phyloP scores from a whole-genome alignment of 495 filamentous ascomycete species.

The Penicillium ochrochloron region DNA sequence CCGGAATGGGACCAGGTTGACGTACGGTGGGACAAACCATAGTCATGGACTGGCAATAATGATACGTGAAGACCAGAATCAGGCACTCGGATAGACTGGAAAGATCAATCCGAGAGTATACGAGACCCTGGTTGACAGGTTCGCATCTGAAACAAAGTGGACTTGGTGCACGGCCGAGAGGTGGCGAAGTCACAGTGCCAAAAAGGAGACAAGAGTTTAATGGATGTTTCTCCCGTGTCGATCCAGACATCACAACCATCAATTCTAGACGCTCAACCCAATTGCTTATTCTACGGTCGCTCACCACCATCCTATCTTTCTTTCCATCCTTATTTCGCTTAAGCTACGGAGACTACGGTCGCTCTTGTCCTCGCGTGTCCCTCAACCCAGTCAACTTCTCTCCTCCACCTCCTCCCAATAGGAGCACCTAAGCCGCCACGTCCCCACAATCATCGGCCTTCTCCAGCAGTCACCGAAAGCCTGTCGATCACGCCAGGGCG shows the following conservation, averaged over 20 bases:
- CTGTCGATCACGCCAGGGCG: constrained; percentile 8
- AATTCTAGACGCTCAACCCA: not conserved
- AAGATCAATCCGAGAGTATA: not conserved
- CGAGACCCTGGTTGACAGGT: constrained; percentile 9
- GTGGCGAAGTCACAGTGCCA: not conserved
- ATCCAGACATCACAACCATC: not conserved
- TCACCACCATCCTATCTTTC: not conserved
- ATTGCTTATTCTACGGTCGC: not conserved
- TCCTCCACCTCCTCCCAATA: constrained; percentile 1
- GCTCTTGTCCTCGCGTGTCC: not conserved
- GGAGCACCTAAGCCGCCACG: not conserved
- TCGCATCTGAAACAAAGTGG: constrained; percentile 2
- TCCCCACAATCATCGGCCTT: constrained; percentile 12
- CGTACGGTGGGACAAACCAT: constrained; percentile 4
- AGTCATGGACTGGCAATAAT: not conserved
- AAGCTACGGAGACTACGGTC: not conserved
- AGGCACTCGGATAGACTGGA: not conserved
- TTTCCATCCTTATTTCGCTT: not conserved
- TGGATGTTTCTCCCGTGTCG: not conserved
- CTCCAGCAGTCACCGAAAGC: constrained; percentile 6
- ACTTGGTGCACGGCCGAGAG: not conserved
- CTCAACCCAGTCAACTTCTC: not conserved
- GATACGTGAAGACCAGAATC: not conserved
- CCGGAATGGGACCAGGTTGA: not conserved
- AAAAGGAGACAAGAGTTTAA: not conserved